phyloP scores from a whole-genome alignment of 1,139 yeast species.

The Williopsis jadinii region DNA sequence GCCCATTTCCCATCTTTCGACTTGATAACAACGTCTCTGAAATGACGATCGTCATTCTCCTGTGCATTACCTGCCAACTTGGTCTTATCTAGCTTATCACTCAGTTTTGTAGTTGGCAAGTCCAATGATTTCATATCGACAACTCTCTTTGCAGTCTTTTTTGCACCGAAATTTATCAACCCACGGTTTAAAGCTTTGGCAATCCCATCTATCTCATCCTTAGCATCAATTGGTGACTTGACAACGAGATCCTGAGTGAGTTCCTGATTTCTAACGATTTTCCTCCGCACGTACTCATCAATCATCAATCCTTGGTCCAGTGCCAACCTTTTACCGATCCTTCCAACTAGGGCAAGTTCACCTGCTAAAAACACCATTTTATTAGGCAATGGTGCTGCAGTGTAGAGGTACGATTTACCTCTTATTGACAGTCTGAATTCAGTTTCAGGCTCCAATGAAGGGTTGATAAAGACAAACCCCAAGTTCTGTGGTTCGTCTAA shows the following conservation, averaged over 20 bases:
- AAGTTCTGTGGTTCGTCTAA: conserved; percentile 26
- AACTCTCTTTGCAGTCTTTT: conserved; percentile 12
- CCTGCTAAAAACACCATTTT: conserved; percentile 28
- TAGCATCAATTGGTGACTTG: conserved; percentile 23
- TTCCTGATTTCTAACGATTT: conserved; percentile 13
- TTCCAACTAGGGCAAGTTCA: conserved; percentile 29
- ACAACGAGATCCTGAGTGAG: conserved; percentile 23
- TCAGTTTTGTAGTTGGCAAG: conserved; percentile 16
- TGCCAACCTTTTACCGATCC: conserved; percentile 22
- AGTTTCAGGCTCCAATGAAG: conserved; percentile 27
- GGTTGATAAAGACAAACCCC: conserved; percentile 26
- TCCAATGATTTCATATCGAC: conserved; percentile 18
- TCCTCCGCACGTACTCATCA: conserved; percentile 25
- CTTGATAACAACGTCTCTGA: conserved; percentile 23
- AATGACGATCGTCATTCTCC: conserved; percentile 22
- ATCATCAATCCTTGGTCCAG: conserved; percentile 26
- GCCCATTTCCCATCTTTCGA: conserved; percentile 23
- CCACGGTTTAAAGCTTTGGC: conserved; percentile 21
- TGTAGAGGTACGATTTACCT: conserved; percentile 28
- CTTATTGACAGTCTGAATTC: conserved; percentile 28
- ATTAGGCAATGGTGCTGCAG: conserved; percentile 29
- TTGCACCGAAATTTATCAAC: conserved; percentile 20
- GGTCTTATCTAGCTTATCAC: conserved; percentile 13
- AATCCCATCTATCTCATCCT: conserved; percentile 20
- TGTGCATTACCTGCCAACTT: conserved; percentile 24